Conservation (phyloP, 2,329 filamentous ascomycete species). For the Tolypocladium pustulatum region DNA sequence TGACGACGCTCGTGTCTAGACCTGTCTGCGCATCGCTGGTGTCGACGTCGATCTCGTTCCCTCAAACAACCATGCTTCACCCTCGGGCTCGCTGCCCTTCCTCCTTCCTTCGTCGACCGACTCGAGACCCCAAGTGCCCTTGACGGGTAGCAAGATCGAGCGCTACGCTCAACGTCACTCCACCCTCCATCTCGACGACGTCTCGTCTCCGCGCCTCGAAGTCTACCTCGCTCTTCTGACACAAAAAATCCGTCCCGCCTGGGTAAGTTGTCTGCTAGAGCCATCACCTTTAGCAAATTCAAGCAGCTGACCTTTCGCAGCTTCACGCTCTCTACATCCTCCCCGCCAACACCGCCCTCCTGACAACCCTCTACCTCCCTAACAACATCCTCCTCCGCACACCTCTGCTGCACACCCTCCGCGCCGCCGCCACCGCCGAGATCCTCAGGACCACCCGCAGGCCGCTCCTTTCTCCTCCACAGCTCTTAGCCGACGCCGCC, state of each 20-base stretch:
- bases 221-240: slow-evolving; percentile 73
- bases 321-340: slow-evolving; percentile 76
- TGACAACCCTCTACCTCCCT: slow-evolving; percentile 63
- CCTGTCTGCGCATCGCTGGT: slow-evolving; percentile 68
- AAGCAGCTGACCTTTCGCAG: slow-evolving; percentile 23
- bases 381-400: slow-evolving; percentile 52
- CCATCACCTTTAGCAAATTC: not conserved
- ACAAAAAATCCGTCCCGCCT: slow-evolving; percentile 70
- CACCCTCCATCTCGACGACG: slow-evolving; percentile 30
- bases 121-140: slow-evolving; percentile 40
- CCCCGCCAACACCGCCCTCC: slow-evolving; percentile 55
- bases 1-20: slow-evolving; percentile 33
- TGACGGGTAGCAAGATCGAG: slow-evolving; percentile 46
- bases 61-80: slow-evolving; percentile 89
- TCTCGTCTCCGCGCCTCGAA: slow-evolving; percentile 49
- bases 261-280: slow-evolving; percentile 41
- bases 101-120: slow-evolving; percentile 47
- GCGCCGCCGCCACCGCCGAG: slow-evolving; percentile 62
- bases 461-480: slow-evolving; percentile 17
- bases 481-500: slow-evolving; percentile 31
- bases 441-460: slow-evolving; percentile 52
- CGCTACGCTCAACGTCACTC: slow-evolving; percentile 50
- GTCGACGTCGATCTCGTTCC: slow-evolving; percentile 56
- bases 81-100: slow-evolving; percentile 80
- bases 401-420: slow-evolving; percentile 55